Conservation (phyloP, 2,329 filamentous ascomycete genomes). For the Xylariaceae sp. region DNA sequence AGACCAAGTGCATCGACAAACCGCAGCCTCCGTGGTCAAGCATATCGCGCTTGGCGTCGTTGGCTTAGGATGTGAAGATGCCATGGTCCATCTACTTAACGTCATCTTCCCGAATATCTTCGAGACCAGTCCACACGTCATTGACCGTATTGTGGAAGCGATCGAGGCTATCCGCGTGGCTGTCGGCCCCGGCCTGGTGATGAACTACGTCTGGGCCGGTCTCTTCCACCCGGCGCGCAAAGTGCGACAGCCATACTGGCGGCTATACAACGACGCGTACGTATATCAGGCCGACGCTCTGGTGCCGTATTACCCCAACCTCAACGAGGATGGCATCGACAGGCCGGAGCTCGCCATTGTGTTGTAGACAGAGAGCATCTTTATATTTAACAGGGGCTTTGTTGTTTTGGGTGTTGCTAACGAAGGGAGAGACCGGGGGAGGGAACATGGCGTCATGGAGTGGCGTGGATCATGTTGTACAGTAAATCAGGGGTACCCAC, state of each 20-base stretch:
- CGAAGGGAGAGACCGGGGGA: background rate
- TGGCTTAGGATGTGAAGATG: slow-evolving; percentile 93
- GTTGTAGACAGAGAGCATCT: slow-evolving; percentile 43
- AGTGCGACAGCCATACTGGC: slow-evolving; percentile 91
- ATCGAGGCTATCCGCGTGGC: slow-evolving; percentile 94
- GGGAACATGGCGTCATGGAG: slow-evolving; percentile 13
- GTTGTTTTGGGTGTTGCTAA: background rate
- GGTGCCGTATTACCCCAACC: slow-evolving; percentile 89
- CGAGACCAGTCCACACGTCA: slow-evolving; percentile 96
- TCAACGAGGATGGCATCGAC: slow-evolving; percentile 74
- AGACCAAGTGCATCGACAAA: slow-evolving; percentile 96
- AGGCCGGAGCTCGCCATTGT: slow-evolving; percentile 79
- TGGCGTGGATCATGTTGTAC: slow-evolving; percentile 10
- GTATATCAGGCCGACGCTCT: slow-evolving; percentile 90
- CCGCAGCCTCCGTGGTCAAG: slow-evolving; percentile 93
- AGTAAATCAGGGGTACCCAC: slow-evolving; percentile 4
- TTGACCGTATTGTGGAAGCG: slow-evolving; percentile 94
- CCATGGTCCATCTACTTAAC: slow-evolving; percentile 96
- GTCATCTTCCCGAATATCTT: slow-evolving; percentile 95
- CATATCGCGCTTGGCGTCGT: slow-evolving; percentile 97
- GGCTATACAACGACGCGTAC: slow-evolving; percentile 94
- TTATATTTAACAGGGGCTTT: background rate
- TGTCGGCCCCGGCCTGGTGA: slow-evolving; percentile 82
- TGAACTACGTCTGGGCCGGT: slow-evolving; percentile 98
- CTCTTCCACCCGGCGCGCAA: slow-evolving; percentile 96